Evolutionary conservation across 2,329 filamentous ascomycete species (phyloP), one percentile per base, ranked within the genome.

Genomic region (Cladosporium sp.): DNA sequence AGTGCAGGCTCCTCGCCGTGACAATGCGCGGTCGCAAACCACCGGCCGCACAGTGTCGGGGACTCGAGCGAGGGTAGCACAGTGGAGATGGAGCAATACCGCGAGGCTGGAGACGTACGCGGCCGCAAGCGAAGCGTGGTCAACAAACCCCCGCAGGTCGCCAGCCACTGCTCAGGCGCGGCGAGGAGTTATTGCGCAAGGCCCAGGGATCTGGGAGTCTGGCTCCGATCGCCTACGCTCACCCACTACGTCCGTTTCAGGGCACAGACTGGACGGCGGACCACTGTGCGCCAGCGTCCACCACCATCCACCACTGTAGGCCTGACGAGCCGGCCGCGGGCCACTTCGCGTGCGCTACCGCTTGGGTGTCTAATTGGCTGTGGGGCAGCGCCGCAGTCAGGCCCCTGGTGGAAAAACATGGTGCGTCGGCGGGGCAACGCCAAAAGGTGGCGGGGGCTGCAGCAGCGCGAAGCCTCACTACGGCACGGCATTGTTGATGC

Each of bases 131-230:
- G 48, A 50, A 28, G 32, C 33, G 11, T 32, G 19, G 31, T 50
- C 48, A 50, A 50, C 48, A 50, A 50, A 50, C 48, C 48, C 42
- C 48, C 48, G 48, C 48, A 50, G 40, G 31, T 13, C 28, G 40
- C 48, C 48, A 50, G 48, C 48, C 48, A 50, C 22, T 28, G 22
- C 22, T 28, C 22, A 28, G 22, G 22, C 48, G 48, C 48, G 13
- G 35, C 35, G 35, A n/a, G 35, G 35, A 37, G 35, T 38, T 50
- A 50, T 50, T 42, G 48, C 48, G 48, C 40, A 50, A 50, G 40
- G 40, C 43, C 40, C 40, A 43, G 43, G 48, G 35, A 32, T 37
- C 40, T 16, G 31, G 22, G 38, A 50, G 48, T 34, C 40, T 50
- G 48, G 48, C 9, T 50, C 46, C 32, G 48, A 50, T 50, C 40